Base-by-base conservation (phyloP, 2,329 filamentous ascomycete species). In the Ophiostoma quercus region DNA sequence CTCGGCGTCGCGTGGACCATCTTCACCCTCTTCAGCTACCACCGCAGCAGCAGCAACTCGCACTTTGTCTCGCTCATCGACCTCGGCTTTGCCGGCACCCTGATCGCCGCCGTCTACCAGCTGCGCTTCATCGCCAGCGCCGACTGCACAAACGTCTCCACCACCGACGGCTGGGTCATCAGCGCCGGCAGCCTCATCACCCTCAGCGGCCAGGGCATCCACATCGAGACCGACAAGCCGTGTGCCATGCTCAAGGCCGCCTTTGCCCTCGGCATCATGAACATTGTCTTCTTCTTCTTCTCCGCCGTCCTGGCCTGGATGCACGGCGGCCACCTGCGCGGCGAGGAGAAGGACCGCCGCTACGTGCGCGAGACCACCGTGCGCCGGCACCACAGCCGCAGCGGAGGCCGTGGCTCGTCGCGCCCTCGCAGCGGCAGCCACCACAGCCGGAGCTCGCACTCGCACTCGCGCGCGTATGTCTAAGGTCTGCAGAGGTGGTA, bases 191-290 rank as follows among this genome's bases (percentile, higher is more conserved):
- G 85, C 14, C 86, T 92, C 72, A 85, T 87, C 39, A 82, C 80
- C 73, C 86, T 86, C 62, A 81, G 79, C 39, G 78, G 85, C 47
- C 83, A 83, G 66, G 80, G 80, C 68, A 84, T 87, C 71, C 79
- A 83, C 60, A 76, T 88, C 57, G 79, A 84, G 68, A 79, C 88
- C 51, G 84, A 92, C 79, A 94, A 94, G 84, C 87, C 88, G 5
- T 98, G 94, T 80, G 87, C 90, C 67, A 95, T 97, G 92, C 87
- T 97, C 76, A 98, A 97, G 85, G 90, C 94, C 0, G 85, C 84
- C 74, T 98, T 92, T 80, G 94, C 92, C 2, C 89, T 97, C 74
- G 92, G 87, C 67, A 97, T 98, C 78, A 96, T 97, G 85, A 92
- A 95, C 78, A 82, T 83, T 74, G 82, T 95, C 73, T 89, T 94